These are phyloP conservation scores for Eremochloa ophiuroides DNA, from an alignment of 176 grass and related monocot species.

Conservation along the genomic window DNA sequence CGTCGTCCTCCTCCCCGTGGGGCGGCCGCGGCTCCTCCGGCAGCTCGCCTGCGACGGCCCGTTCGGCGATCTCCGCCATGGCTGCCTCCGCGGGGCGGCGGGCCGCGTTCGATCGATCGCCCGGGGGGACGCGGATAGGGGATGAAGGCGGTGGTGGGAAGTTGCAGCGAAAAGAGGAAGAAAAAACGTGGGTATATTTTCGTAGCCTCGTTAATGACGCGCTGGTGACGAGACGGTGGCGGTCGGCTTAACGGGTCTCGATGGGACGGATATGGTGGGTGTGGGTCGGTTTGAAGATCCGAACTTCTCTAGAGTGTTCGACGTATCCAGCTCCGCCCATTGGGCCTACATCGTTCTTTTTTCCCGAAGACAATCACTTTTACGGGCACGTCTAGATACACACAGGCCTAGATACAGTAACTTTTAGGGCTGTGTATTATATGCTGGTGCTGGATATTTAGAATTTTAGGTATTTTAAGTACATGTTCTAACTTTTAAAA, in stretches of 20 bases:
- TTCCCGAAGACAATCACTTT: no score
- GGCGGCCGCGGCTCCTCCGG: conserved; percentile 31
- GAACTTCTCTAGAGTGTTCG: background rate
- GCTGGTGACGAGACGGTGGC: conserved; percentile 21
- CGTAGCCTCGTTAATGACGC: conserved; percentile 30
- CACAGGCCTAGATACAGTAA: no score
- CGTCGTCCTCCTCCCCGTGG: conserved; percentile 37
- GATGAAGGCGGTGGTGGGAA: conserved; percentile 16
- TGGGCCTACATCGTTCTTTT: background rate
- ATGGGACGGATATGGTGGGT: background rate
- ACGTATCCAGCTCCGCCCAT: background rate
- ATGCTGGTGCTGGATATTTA: no score
- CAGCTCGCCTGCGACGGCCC: conserved; percentile 1
- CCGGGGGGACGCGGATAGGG: background rate
- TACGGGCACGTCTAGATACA: no score
- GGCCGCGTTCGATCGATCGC: conserved; percentile 7
- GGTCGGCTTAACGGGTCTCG: conserved; percentile 26
- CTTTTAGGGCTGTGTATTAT: no score
- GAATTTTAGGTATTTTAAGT: no score
- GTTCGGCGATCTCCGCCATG: conserved; percentile 40
- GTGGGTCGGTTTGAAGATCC: background rate
- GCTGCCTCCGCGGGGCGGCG: background rate
- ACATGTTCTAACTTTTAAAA: no score
- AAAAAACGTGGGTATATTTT: background rate
- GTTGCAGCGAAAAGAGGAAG: background rate